Base-by-base conservation (phyloP, 345 rosid species). In the Cardamine occulta region DNA sequence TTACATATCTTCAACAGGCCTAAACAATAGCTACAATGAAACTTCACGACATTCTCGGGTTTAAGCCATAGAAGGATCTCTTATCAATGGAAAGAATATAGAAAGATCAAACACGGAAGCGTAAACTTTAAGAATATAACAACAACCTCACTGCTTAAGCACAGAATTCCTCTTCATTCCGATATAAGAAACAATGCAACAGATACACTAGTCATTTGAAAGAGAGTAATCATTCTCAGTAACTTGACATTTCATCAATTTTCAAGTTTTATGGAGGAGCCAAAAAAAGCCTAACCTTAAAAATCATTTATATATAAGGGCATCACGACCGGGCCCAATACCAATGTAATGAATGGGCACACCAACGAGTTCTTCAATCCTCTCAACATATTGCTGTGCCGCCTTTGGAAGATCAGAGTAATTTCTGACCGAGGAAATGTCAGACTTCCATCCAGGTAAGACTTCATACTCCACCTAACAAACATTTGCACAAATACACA, bases 241-340 rank as follows among this genome's bases (percentile, higher is more conserved):
- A 55, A 65, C 76, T 57, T 64, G 67, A 71, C 47, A 44, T 39
- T 55, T 71, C 64, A 54, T 77, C 76, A 71, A 63, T 28, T 48
- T 40, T 44, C 8, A 10, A 75, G 31, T 56, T 4, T 4, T 21
- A 48, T n/a, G 55, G 53, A 66, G 34, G 65, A 64, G 54, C 54
- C 55, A 65, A 68, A 72, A 72, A 53, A 52, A 52, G 48, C 51
- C 60, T 67, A 78, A 78, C 68, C 44, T 63, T 29, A 70, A 8
- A 51, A 55, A 79, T 84, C 79, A 94, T 73, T 91, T 94, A 80
- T 62, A 83, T 65, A 91, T 91, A 64, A 94, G 97, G 47, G 98
- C 98, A 51, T 91, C 93, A 35, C 98, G 93, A 44, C 97, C 93
- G 0, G 98, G 96, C 4, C 97, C 98, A 4, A 89, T 85, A 48